Evolutionary conservation across 2,329 filamentous ascomycete species (phyloP), one percentile per base, ranked within the genome.

Genomic region (Trichophyton schoenleinii): DNA sequence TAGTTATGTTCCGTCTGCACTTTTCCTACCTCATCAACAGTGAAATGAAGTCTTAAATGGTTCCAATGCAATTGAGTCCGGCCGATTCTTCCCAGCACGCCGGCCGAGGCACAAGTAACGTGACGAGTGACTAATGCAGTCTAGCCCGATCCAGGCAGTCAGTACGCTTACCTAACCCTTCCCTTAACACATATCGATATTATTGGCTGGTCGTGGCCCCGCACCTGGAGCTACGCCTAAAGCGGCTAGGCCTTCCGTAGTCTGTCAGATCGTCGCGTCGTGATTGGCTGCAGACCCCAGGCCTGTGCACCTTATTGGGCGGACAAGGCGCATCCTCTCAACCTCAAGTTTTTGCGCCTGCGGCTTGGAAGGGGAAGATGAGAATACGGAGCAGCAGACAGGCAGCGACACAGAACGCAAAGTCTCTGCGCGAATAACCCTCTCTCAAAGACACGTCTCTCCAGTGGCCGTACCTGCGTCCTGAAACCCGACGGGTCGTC

Each of bases 391-490:
- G 20, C 9, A 49, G 22, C 18, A 52, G 20, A 52, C 18, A 31
- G 28, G 8, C 18, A 53, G 28, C 34, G 28, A n/a, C 9, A 38
- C 34, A 38, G n/a, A 13, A 53, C 13, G 11, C 18, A 31, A 28
- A 31, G 22, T 34, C 49, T 53, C 49, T 53, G 49, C 49, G 49
- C 25, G 28, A 53, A 53, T 25, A 53, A 34, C 4, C 22, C 49
- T 52, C 49, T 52, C 48, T 25, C 22, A 34, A 31, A 53, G 49
- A 53, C 49, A 53, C 49, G 49, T 53, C 49, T 53, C 49, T 53
- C 49, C 49, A 53, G n/a, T 53, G 25, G n/a, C 49, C 49, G 49
- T 53, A 34, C 22, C 49, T 31, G 49, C 28, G 25, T 48, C 18
- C 20, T 48, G 44, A 22, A 20, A 11, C 18, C n/a, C 11, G 34